A percentile compares a stretch with the other conserved stretches of the same genome.
These are phyloP conservation scores for Starmera dryadoides DNA, from an alignment of 805 yeast species.

Conservation along the genomic window DNA sequence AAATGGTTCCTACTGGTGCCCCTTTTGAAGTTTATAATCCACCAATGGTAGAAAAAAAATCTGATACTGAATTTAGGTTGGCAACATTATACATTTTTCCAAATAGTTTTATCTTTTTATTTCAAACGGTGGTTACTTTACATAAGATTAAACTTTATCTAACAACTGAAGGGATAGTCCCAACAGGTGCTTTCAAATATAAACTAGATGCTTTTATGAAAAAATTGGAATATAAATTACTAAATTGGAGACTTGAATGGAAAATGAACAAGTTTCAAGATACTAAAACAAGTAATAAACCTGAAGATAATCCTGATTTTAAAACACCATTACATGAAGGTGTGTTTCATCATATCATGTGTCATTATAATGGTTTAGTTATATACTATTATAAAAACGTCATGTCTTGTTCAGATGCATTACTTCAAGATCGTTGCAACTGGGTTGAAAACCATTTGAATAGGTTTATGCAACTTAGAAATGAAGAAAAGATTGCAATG, in stretches of 20 bases:
- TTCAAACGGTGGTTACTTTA: slow-evolving; percentile 30
- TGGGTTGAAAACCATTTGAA: slow-evolving; percentile 58
- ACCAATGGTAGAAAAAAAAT: slow-evolving; percentile 25
- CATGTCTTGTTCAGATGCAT: slow-evolving; percentile 42
- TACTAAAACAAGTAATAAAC: slow-evolving; percentile 1
- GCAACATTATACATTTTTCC: too few relatives aligned
- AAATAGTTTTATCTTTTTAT: too few relatives aligned
- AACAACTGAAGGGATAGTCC: not conserved
- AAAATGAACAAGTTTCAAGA: slow-evolving; percentile 31
- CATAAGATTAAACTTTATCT: slow-evolving; percentile 15
- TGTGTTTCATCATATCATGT: slow-evolving; percentile 70
- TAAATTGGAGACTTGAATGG: slow-evolving; percentile 76
- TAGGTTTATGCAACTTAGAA: slow-evolving; percentile 50
- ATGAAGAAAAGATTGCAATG: slow-evolving; percentile 42
- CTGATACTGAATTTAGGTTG: slow-evolving; percentile 5
- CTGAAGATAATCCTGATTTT: too few relatives aligned
- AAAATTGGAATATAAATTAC: slow-evolving; percentile 39
- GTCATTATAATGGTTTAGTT: slow-evolving; percentile 65
- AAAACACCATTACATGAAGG: slow-evolving; percentile 43
- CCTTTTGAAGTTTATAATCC: slow-evolving; percentile 31
- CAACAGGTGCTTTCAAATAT: not conserved
- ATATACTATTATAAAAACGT: slow-evolving; percentile 68
- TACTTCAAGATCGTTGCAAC: slow-evolving; percentile 56
- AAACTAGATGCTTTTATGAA: slow-evolving; percentile 14
- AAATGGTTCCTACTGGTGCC: slow-evolving; percentile 26